Percentiles rank a stretch among this genome's conserved stretches.
Evolutionary conservation across 2,329 filamentous ascomycete species (phyloP).

Genomic region (Cladosporium phlei): DNA sequence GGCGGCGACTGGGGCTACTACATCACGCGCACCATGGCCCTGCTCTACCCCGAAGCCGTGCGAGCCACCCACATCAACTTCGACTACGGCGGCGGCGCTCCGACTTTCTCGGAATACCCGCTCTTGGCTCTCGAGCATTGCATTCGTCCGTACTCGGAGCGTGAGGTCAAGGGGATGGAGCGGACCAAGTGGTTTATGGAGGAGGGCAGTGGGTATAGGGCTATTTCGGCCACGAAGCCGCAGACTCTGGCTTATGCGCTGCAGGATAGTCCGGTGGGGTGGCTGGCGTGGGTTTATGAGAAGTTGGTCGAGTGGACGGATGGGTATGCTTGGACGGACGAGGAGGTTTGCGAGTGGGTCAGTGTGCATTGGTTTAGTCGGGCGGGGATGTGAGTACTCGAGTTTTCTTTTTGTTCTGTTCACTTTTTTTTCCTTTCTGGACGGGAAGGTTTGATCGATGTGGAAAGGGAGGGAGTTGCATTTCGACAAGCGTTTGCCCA

Average conservation of each 20-base stretch:
- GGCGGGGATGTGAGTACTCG: slow-evolving; percentile 6
- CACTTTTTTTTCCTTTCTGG: background rate
- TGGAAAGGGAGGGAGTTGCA: too few relatives aligned
- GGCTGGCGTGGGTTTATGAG: slow-evolving; percentile 73
- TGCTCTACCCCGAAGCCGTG: slow-evolving; percentile 50
- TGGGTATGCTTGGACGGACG: slow-evolving; percentile 10
- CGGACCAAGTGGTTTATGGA: slow-evolving; percentile 51
- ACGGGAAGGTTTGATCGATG: too few relatives aligned
- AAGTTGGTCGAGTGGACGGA: slow-evolving; percentile 13
- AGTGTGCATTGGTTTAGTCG: slow-evolving; percentile 11
- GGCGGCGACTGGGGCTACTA: slow-evolving; percentile 67
- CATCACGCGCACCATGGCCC: slow-evolving; percentile 57
- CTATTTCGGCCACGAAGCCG: slow-evolving; percentile 37
- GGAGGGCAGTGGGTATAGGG: slow-evolving; percentile 51
- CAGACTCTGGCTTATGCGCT: slow-evolving; percentile 66
- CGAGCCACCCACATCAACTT: slow-evolving; percentile 61
- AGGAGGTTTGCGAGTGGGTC: slow-evolving; percentile 11
- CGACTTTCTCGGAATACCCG: slow-evolving; percentile 47
- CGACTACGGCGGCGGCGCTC: slow-evolving; percentile 41
- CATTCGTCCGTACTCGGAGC: slow-evolving; percentile 45
- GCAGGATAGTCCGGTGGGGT: slow-evolving; percentile 61
- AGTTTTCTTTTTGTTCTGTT: background rate
- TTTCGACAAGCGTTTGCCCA: too few relatives aligned
- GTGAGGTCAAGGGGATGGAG: slow-evolving; percentile 46
- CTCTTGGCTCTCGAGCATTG: slow-evolving; percentile 51